These are phyloP conservation scores for Chalciporus piperatoides DNA, from an alignment of 1,284 basidiomycete genomes.

Conservation along the genomic window DNA sequence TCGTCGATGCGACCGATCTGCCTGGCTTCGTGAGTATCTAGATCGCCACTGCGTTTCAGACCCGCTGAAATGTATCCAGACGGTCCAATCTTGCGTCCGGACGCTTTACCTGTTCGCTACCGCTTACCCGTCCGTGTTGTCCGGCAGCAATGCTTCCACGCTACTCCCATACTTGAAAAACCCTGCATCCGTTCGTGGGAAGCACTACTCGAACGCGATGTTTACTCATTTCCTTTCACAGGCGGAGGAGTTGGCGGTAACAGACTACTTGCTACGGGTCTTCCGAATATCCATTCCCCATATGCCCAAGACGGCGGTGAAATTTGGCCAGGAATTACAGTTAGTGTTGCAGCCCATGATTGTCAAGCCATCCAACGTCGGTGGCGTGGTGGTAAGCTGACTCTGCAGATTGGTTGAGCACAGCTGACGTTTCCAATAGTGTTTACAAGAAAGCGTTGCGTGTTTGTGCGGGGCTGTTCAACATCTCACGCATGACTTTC, in stretches of 20 bases:
- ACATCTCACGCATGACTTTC: slow-evolving; percentile 83
- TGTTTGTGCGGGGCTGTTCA: slow-evolving; percentile 87
- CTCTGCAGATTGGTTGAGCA: neutral
- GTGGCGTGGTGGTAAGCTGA: slow-evolving; percentile 56
- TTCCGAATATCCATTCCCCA: slow-evolving; percentile 82
- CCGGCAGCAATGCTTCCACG: slow-evolving; percentile 73
- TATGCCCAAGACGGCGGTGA: slow-evolving; percentile 83
- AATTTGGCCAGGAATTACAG: slow-evolving; percentile 85
- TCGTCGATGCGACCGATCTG: slow-evolving; percentile 80
- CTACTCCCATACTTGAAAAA: slow-evolving; percentile 87
- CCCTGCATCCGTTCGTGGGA: slow-evolving; percentile 57
- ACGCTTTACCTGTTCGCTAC: slow-evolving; percentile 81
- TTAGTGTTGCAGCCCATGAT: slow-evolving; percentile 82
- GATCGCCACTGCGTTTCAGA: neutral
- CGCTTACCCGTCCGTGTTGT: slow-evolving; percentile 79
- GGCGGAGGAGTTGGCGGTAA: slow-evolving; percentile 78
- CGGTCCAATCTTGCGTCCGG: slow-evolving; percentile 75
- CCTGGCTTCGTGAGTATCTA: slow-evolving; percentile 65
- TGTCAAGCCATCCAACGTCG: slow-evolving; percentile 67
- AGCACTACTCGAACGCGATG: neutral
- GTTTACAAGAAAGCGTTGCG: slow-evolving; percentile 85
- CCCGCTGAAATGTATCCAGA: slow-evolving; percentile 41
- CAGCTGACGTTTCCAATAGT: slow-evolving; percentile 39
- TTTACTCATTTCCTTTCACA: slow-evolving; percentile 33
- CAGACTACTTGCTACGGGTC: slow-evolving; percentile 83